Evolutionary conservation across 495 filamentous ascomycete genomes (phyloP), one percentile per base, ranked within the genome.

Genomic region (Lepidopterella palustris): DNA sequence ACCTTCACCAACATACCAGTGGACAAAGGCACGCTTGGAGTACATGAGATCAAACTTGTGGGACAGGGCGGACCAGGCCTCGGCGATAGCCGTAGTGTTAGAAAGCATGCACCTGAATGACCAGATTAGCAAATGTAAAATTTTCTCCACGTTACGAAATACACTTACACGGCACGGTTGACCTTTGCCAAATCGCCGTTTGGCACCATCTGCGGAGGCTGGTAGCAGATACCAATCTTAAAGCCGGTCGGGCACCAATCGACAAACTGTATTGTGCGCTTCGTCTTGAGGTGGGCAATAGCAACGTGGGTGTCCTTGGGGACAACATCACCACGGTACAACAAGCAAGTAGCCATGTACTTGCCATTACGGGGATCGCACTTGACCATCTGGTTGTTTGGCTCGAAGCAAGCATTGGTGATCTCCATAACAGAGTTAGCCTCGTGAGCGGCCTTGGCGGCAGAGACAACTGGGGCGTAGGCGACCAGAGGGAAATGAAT

Each of bases 41-140:
- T 97, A 97, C 93, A 98, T 98, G 72, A 98, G 90, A 68, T 98
- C 93, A 78, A 98, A 98, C 79, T 98, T 98, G 83, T 88, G 87
- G 57, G 92, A 95, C 53, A 98, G 87, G 68, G 92, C 89, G 50
- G 90, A 90, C 93, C 93, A 98, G 57, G 93, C 93, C 80, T 98
- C 92, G 70, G 92, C 89, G 73, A 98, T 98, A 70, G 93, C 93
- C 45, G 93, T 98, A 60, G 95, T 98, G 83, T 98, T 98, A 77
- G 95, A 97, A 56, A 98, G 82, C 93, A 98, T 97, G 85, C 92
- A 96, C 61, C 87, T 90, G 72, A 23, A 67, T 28, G 13, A 6
- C 21, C 47, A 51, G 21, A n/a, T 51, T 9, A 28, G 23, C 21
- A 25, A 11, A 25, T 51, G 47, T 42, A 10, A 10, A 42, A 42